Conservation (phyloP, 352 stramenopile species). For the Phytophthora colocasiae region DNA sequence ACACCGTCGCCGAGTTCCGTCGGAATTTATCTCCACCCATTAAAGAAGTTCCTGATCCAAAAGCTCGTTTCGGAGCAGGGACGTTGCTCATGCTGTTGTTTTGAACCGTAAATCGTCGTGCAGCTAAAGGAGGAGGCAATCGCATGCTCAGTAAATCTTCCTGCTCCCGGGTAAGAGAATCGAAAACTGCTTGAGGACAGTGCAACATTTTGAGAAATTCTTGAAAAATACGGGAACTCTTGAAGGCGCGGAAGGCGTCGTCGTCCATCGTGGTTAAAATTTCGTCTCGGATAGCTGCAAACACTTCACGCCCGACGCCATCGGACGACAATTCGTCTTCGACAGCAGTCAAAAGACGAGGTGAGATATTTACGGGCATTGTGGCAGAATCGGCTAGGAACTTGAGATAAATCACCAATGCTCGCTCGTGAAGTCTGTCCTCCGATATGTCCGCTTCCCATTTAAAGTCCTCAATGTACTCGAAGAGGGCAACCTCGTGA, state of each 20-base stretch:
- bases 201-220: conserved; percentile 55
- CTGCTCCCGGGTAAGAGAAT: conserved; percentile 47
- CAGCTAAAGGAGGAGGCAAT: conserved; percentile 7
- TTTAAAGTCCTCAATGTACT: conserved; percentile 75
- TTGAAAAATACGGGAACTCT: conserved; percentile 47
- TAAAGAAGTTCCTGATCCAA: conserved; percentile 13
- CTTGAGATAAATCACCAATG: conserved; percentile 67
- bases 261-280: conserved; percentile 65
- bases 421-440: conserved; percentile 56
- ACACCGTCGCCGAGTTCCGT: conserved; percentile 35
- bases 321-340: conserved; percentile 54
- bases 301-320: conserved; percentile 49
- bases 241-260: conserved; percentile 57
- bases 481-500: conserved; percentile 64
- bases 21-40: conserved; percentile 9
- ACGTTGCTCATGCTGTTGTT: conserved; percentile 9
- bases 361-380: conserved; percentile 44
- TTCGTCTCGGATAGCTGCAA: conserved; percentile 47
- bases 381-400: conserved; percentile 51
- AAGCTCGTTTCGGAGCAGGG: conserved; percentile 29
- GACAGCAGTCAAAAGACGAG: conserved; percentile 36
- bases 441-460: conserved; percentile 63
- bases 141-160: conserved; percentile 52
- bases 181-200: conserved; percentile 54
- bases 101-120: conserved; percentile 17